phyloP scores from a whole-genome alignment of 176 grass and related monocot genomes.

The Aegilops longissima region DNA sequence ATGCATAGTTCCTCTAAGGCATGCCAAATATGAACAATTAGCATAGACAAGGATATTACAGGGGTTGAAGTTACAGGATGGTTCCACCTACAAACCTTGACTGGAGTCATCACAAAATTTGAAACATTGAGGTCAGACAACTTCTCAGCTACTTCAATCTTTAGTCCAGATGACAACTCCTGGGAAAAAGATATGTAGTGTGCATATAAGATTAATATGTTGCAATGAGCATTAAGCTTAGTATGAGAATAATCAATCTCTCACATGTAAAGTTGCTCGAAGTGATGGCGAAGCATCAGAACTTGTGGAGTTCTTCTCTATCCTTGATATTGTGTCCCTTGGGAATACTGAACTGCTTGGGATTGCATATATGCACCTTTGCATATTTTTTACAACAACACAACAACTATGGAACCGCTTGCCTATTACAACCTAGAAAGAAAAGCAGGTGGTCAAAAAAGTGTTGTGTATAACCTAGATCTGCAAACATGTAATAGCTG shows the following conservation, averaged over 20 bases:
- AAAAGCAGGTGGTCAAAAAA: conserved; percentile 29
- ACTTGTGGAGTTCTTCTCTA: conserved; percentile 43
- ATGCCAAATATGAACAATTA: conserved; percentile 28
- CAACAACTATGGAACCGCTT: conserved; percentile 84
- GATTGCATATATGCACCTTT: conserved; percentile 96
- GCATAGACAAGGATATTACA: conserved; percentile 8
- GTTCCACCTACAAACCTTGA: conserved; percentile 65
- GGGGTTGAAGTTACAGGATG: not conserved
- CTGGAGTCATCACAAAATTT: conserved; percentile 85
- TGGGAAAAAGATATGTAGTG: conserved; percentile 41
- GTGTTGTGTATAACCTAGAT: not conserved
- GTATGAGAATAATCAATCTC: conserved; percentile 27
- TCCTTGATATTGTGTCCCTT: conserved; percentile 43
- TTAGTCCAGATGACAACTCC: conserved; percentile 80
- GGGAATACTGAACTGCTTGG: conserved; percentile 72
- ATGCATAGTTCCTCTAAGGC: conserved; percentile 91
- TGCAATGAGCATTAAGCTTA: conserved; percentile 6
- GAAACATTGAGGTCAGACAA: conserved; percentile 85
- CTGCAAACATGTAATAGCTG: conserved; percentile 8
- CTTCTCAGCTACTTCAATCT: conserved; percentile 79
- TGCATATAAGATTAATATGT: conserved; percentile 26
- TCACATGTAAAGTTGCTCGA: conserved; percentile 77
- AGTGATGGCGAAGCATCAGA: conserved; percentile 50
- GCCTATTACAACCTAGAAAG: conserved; percentile 68
- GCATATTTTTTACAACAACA: conserved; percentile 84